These are phyloP conservation scores for Xylariaceae sp. DNA, from an alignment of 2,329 filamentous ascomycete species.

Conservation along the genomic window DNA sequence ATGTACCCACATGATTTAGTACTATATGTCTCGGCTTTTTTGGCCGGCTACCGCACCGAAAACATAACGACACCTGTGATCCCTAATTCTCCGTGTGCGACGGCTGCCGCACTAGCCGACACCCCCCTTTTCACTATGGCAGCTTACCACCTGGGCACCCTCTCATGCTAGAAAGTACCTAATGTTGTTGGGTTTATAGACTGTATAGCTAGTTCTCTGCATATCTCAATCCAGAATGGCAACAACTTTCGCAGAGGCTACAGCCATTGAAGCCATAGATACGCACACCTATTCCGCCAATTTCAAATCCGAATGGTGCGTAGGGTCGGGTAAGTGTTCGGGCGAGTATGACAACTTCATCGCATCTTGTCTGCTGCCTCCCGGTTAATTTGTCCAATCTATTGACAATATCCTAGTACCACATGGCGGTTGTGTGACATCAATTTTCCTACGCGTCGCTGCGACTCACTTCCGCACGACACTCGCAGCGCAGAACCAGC, in stretches of 20 bases:
- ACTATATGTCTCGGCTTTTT: no score
- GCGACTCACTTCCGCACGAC: conserved; percentile 36
- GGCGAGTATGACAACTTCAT: neutral
- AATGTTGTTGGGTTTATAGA: no score
- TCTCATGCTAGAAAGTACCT: no score
- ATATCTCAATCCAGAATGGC: conserved; percentile 15
- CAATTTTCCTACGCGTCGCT: conserved; percentile 59
- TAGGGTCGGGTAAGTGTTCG: conserved; percentile 33
- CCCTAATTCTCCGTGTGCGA: no score
- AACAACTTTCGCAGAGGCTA: conserved; percentile 32
- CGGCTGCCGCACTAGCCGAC: no score
- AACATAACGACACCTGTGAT: no score
- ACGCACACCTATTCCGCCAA: conserved; percentile 31
- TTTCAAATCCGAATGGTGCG: conserved; percentile 32
- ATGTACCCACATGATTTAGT: no score
- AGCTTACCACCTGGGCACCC: no score
- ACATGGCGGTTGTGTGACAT: conserved; percentile 71
- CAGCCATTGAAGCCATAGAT: conserved; percentile 24
- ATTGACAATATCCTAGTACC: conserved; percentile 55
- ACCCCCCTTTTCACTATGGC: no score
- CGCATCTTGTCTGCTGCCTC: neutral
- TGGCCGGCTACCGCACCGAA: no score
- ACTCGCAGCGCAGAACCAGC: conserved; percentile 35
- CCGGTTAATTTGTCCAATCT: no score
- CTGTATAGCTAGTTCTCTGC: neutral